Base-by-base conservation (phyloP, 176 grass and related monocot genomes). In the Phyllostachys edulis region DNA sequence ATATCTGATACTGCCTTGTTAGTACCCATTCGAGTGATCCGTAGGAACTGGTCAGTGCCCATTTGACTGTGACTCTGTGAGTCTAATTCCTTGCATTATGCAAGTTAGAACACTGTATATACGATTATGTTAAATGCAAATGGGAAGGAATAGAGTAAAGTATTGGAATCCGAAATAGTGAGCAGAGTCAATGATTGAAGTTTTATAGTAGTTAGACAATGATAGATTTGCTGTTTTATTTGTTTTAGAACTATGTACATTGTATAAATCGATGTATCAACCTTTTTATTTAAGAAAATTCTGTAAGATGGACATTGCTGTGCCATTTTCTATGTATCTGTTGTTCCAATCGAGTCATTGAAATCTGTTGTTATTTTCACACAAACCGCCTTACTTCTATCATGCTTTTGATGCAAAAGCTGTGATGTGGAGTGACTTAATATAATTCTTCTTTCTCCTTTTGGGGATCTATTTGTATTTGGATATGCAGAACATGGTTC, bases 401-500 rank as follows among this genome's bases (percentile, higher is more conserved):
- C 15, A 60, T 81, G 66, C 23, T 9, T 63, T 59, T 61, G 57
- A 17, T 78, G 61, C 13, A 34, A 12, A 64, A 7, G 40, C 4
- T 61, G 38, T 26, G 40, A 64, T 24, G 14, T 47, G 62, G 42
- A 75, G 57, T 67, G 32, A 9, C 6, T 74, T 44, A 36, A 29
- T 46, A 63, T 75, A 6, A 9, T 13, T 46, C 17, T 39, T 45
- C 5, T 52, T 26, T 50, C 8, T 73, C 49, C 20, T 66, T 87
- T 18, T 74, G 60, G 17, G 5, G 57, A 41, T 74, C 8, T 78
- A 78, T 51, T 52, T 71, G 39, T 77, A 23, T 73, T 79, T 87
- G 51, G 14, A 75, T 75, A 44, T 18, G 3, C 24, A 50, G 4
- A 84, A 18, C 71, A 62, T 66, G 62, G 60, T 76, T 85, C 16